phyloP scores from a whole-genome alignment of 192 early-diverging fungal genomes.

The Chytriomyces sp. region DNA sequence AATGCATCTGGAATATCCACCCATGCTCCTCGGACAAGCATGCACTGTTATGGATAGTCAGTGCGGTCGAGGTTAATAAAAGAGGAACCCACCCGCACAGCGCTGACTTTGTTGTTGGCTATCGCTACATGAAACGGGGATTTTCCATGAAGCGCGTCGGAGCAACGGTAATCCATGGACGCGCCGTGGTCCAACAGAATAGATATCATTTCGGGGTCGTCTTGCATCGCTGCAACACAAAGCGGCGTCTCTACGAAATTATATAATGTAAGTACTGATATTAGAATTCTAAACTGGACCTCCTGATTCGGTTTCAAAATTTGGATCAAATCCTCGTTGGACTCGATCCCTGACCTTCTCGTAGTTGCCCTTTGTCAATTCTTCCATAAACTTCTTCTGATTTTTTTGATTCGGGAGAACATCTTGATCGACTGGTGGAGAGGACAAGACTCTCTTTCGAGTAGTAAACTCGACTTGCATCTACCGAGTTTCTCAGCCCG shows the following conservation, averaged over 20 bases:
- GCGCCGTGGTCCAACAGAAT: constrained; percentile 52
- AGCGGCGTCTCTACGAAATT: constrained; percentile 47
- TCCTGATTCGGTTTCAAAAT: constrained; percentile 50
- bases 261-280: constrained; percentile 7
- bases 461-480: constrained; percentile 49
- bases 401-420: constrained; percentile 49
- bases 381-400: constrained; percentile 57
- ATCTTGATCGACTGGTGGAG: constrained; percentile 29
- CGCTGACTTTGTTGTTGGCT: constrained; percentile 45
- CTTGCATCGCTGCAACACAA: constrained; percentile 47
- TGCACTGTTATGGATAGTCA: constrained; percentile 22
- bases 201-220: constrained; percentile 47
- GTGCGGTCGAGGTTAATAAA: neutral
- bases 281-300: constrained; percentile 27
- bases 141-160: constrained; percentile 49
- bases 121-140: constrained; percentile 56
- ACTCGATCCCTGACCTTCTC: constrained; percentile 50
- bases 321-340: constrained; percentile 47
- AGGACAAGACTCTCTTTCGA: constrained; percentile 31
- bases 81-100: constrained; percentile 37
- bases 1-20: constrained; percentile 42
- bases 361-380: constrained; percentile 47
- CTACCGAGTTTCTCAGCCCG: constrained; percentile 26
- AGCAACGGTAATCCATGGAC: constrained; percentile 45
- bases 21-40: constrained; percentile 54